A percentile compares a stretch with the other conserved stretches of the same genome.
Conservation (phyloP, 2,329 filamentous ascomycete genomes). For the Monilinia laxa region DNA sequence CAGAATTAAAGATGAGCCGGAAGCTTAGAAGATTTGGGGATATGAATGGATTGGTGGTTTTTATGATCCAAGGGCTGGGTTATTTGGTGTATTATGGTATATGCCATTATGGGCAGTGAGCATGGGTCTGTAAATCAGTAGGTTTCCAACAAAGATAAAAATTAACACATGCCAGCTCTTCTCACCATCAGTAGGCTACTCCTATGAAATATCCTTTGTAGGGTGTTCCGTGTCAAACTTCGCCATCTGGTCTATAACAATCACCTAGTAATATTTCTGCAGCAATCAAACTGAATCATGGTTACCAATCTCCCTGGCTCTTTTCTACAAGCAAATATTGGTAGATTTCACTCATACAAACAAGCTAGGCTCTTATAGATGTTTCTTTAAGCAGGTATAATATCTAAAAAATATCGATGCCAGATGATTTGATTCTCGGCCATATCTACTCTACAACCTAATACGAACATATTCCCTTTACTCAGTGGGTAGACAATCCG, state of each 20-base stretch:
- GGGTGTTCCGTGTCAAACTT: background rate
- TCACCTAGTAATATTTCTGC: background rate
- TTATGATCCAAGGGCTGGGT: background rate
- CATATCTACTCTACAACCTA: background rate
- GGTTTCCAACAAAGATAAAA: background rate
- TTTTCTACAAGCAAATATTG: background rate
- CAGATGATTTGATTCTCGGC: background rate
- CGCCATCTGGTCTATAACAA: background rate
- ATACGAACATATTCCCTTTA: too few relatives aligned
- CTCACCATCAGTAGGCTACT: background rate
- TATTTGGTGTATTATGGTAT: background rate
- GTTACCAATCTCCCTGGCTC: background rate
- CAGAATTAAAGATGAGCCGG: conserved; percentile 38
- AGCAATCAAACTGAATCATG: background rate
- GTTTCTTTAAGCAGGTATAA: background rate
- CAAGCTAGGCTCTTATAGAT: background rate
- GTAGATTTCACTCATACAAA: background rate
- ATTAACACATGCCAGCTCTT: background rate
- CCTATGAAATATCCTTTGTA: background rate
- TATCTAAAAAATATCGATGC: background rate
- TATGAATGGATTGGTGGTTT: background rate
- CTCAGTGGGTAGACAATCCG: too few relatives aligned
- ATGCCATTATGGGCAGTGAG: background rate
- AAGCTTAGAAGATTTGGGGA: conserved; percentile 22
- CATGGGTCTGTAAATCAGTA: background rate